phyloP scores from a whole-genome alignment of 352 stramenopile species.

The Pythium brachiatum region DNA sequence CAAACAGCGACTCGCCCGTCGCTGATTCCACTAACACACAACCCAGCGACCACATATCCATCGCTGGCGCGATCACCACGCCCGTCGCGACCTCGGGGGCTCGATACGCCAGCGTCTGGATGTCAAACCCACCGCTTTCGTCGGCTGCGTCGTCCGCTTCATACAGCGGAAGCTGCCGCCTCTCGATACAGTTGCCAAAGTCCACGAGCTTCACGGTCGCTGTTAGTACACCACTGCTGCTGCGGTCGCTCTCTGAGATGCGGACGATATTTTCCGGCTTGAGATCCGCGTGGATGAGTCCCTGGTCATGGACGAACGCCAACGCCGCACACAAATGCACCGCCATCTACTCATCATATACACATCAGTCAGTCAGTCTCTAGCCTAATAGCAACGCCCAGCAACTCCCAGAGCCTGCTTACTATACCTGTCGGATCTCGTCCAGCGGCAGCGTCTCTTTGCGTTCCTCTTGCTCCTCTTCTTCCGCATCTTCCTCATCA shows the following conservation, averaged over 20 bases:
- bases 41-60: constrained; percentile 81
- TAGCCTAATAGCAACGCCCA: too few relatives aligned
- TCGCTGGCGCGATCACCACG: constrained; percentile 49
- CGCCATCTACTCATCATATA: constrained; percentile 30
- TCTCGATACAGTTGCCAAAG: constrained; percentile 75
- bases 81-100: constrained; percentile 68
- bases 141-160: constrained; percentile 27
- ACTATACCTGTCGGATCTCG: constrained; percentile 41
- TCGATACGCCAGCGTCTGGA: constrained; percentile 74
- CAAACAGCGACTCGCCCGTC: constrained; percentile 57
- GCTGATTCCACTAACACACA: constrained; percentile 69
- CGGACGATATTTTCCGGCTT: constrained; percentile 74
- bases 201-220: constrained; percentile 59
- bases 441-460: constrained; percentile 32
- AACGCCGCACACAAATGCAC: constrained; percentile 66
- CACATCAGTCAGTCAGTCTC: background rate
- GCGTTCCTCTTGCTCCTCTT: background rate
- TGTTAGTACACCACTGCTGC: background rate
- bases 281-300: constrained; percentile 70
- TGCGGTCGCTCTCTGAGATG: background rate
- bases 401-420: too few relatives aligned
- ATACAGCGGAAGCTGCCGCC: constrained; percentile 35
- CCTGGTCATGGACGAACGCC: constrained; percentile 57
- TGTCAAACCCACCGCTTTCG: constrained; percentile 46
- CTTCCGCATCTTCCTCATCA: constrained; percentile 1